Base-by-base conservation (phyloP, 2,329 filamentous ascomycete species). In the Cercospora canescens region DNA sequence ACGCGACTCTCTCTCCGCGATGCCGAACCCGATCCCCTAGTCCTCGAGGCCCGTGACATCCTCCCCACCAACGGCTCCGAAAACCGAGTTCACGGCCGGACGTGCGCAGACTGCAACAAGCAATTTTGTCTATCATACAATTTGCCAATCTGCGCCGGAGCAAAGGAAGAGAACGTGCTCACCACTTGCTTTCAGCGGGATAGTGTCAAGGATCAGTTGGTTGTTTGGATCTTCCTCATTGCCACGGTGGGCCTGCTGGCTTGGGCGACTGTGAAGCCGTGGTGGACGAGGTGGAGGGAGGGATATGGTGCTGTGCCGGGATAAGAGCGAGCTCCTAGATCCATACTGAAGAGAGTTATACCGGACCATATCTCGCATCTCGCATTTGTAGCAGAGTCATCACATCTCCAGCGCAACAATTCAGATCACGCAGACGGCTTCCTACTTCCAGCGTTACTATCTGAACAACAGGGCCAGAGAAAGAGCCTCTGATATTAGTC, bases 181-280 rank as follows among this genome's bases (percentile, higher is more conserved):
- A 88, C 88, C 5, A 88, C 85, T 9, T 91, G 88, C 78, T 90
- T 90, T 73, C 88, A 90, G 73, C 80, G 88, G 63, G 88, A 91
- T 75, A 89, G 87, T n/a, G 81, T 84, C 18, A 90, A 90, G 74
- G 88, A 91, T 70, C 82, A 89, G 74, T 83, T 86, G 1, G 86
- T 91, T 2, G 88, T 91, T 1, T 85, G 87, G 66, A 84, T 89
- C 28, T 91, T 91, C 74, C 88, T 91, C 48, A 79, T 87, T 66
- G 86, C 87, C 32, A 90, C 88, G 2, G 82, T 85, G 8, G 85
- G 86, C 4, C 74, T 91, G 68, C 77, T 90, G 68, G 79, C 80
- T 1, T 90, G 87, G 83, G 88, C 88, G 2, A 81, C 82, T 6
- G 74, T 88, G 16, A 84, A 85, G 74, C 88, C 88, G 1, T 89